Evolutionary conservation across 164 flowering plant species (phyloP).

Genomic region (Vitis rotundifolia): DNA sequence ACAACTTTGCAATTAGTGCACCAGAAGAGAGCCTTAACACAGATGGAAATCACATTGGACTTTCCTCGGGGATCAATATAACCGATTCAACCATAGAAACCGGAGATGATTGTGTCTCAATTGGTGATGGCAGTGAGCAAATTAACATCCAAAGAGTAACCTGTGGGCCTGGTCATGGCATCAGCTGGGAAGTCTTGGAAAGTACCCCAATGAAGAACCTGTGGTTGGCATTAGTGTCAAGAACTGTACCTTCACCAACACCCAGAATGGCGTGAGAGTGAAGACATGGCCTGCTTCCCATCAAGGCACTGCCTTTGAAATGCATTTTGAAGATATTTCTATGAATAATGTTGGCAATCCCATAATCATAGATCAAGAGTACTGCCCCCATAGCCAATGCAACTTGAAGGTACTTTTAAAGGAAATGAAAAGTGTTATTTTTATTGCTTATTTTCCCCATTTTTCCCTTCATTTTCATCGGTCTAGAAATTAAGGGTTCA

Average conservation of each 20-base stretch:
- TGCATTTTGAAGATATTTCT: slow-evolving; percentile 16
- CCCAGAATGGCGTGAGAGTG: slow-evolving; percentile 24
- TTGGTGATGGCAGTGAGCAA: background rate
- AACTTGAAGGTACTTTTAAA: slow-evolving; percentile 4
- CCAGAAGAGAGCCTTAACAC: slow-evolving; percentile 38
- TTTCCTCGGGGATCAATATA: slow-evolving; percentile 24
- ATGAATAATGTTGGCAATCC: slow-evolving; percentile 26
- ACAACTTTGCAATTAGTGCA: slow-evolving; percentile 20
- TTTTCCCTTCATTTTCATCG: background rate
- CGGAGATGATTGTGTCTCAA: slow-evolving; percentile 51
- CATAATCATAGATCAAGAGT: slow-evolving; percentile 28
- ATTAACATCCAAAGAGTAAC: slow-evolving; percentile 3
- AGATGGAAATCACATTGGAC: slow-evolving; percentile 49
- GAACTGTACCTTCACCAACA: slow-evolving; percentile 11
- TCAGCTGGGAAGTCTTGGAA: slow-evolving; percentile 31
- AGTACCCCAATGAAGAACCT: slow-evolving; percentile 7
- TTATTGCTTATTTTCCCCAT: background rate
- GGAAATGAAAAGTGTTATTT: no score
- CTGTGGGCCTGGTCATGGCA: slow-evolving; percentile 28
- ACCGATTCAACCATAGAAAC: slow-evolving; percentile 22
- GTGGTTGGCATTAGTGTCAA: slow-evolving; percentile 12
- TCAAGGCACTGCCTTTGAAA: background rate
- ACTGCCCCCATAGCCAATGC: slow-evolving; percentile 23
- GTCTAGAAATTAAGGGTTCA: no score
- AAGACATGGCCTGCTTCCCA: slow-evolving; percentile 19